Evolutionary conservation across 2,329 filamentous ascomycete species (phyloP).

Genomic region (Pseudogymnoascus sp.): DNA sequence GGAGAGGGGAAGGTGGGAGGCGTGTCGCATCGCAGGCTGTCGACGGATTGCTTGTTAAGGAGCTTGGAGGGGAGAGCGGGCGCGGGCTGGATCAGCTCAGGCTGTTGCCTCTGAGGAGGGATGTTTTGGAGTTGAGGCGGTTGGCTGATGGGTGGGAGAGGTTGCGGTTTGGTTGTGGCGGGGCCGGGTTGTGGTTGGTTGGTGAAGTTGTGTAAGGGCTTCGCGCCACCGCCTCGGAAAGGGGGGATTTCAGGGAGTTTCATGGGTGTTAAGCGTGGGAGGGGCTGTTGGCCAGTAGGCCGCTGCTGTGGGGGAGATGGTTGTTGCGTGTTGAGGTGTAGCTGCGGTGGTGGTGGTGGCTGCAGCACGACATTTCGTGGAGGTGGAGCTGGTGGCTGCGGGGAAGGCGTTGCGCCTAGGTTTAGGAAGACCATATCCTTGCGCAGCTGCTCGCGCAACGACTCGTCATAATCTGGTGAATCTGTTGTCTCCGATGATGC

Average conservation of each 20-base stretch:
- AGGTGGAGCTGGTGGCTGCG: constrained; percentile 14
- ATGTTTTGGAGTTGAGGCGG: constrained; percentile 23
- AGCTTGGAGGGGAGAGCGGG: constrained; percentile 28
- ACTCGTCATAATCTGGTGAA: constrained; percentile 52
- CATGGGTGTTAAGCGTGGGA: constrained; percentile 29
- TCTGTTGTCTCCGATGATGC: constrained; percentile 37
- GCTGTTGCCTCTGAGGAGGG: constrained; percentile 14
- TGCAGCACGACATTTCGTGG: constrained; percentile 6
- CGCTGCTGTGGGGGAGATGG: constrained; percentile 19
- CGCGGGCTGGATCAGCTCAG: constrained; percentile 24
- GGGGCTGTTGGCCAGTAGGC: constrained; percentile 27
- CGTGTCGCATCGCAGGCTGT: constrained; percentile 25
- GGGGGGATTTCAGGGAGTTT: constrained; percentile 31
- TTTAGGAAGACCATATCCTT: constrained; percentile 52
- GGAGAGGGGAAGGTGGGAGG: constrained; percentile 48
- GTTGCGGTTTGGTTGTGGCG: constrained; percentile 22
- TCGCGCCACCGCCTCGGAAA: constrained; percentile 25
- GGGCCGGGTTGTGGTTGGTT: constrained; percentile 21
- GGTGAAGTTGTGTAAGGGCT: constrained; percentile 23
- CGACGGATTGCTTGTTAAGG: constrained; percentile 25
- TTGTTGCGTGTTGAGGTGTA: constrained; percentile 19
- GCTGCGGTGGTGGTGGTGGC: constrained; percentile 19
- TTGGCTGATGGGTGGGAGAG: constrained; percentile 17
- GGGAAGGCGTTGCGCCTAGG: constrained; percentile 28
- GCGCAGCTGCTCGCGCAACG: constrained; percentile 55